Evolutionary conservation across 2,329 filamentous ascomycete genomes (phyloP), one percentile per base, ranked within the genome.

Genomic region (Penicillium sp.): DNA sequence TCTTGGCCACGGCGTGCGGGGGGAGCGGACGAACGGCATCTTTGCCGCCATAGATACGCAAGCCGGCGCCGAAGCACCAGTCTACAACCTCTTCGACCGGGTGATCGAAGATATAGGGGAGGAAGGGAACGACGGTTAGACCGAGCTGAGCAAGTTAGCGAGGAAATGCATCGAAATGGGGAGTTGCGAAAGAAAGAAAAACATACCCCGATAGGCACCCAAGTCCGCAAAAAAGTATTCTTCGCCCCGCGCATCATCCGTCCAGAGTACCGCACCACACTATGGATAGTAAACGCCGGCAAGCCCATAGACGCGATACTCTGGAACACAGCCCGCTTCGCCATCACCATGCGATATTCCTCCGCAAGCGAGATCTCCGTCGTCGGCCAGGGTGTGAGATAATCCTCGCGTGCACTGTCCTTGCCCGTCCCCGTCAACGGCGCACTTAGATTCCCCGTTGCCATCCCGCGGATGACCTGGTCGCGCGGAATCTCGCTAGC

Each of bases 61-160:
- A 92, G 0, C 76, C 84, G 53, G 81, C 85, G 55, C 94, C 85
- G 69, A 96, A 96, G 2, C 76, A 63, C 83, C 83, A 95, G 58
- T 96, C 89, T 0, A 95, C 86, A 0, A 85, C 87, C 46, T 87
- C 76, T 67, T 96, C 92, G 5, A 98, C 87, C 0, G 92, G 90
- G 62, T 94, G 76, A 57, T 98, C 89, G 53, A 95, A 95, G 38
- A 95, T 67, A 41, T 75, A 80, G 0, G 89, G 90, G 40, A 95
- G 64, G 62, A 89, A 84, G 0, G 89, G 90, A 6, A 95, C 88
- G 6, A 86, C 73, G 0, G 80, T 68, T 22, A 88, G 68, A 55
- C 79, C 79, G 37, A 82, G 70, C 75, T 79, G 49, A 41, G 11
- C 22, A 6, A 11, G 22, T 23, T 23, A 23, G 22, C 22, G 6